phyloP scores from a whole-genome alignment of 1,284 basidiomycete genomes.

The Polyporus tsugae region DNA sequence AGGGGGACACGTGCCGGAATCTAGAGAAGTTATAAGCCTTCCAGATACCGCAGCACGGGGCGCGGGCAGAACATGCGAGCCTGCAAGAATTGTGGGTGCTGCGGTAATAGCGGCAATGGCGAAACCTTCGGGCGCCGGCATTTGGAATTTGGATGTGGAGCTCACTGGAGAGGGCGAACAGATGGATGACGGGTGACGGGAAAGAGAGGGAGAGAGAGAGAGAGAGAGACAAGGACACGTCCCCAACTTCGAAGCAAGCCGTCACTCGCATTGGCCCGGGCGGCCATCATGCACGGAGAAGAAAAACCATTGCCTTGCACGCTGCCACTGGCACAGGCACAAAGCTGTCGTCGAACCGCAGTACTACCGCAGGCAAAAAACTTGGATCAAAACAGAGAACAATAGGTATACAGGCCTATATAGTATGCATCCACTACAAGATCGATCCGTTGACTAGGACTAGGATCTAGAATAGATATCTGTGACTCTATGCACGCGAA shows the following conservation, averaged over 20 bases:
- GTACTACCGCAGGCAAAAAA: neutral
- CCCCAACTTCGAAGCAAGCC: neutral
- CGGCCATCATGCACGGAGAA: neutral
- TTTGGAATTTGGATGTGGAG: constrained; percentile 5
- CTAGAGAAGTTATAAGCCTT: constrained; percentile 31
- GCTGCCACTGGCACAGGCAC: neutral
- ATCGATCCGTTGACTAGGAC: neutral
- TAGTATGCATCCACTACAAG: neutral
- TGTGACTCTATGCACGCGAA: neutral
- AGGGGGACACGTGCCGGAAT: constrained; percentile 40
- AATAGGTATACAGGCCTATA: neutral
- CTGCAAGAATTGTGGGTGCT: constrained; percentile 19
- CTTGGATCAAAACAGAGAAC: neutral
- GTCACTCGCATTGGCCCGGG: neutral
- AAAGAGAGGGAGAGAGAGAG: neutral
- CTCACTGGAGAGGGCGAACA: neutral
- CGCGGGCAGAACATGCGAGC: constrained; percentile 13
- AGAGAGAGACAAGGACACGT: neutral
- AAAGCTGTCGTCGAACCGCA: neutral
- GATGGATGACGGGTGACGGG: neutral
- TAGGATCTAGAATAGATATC: neutral
- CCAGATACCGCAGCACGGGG: constrained; percentile 26
- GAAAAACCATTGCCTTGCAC: neutral
- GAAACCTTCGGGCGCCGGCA: constrained; percentile 13
- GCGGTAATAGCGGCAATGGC: constrained; percentile 24